Evolutionary conservation across 1,284 basidiomycete species (phyloP).

Genomic region (Sporisorium iseilematis-ciliati): DNA sequence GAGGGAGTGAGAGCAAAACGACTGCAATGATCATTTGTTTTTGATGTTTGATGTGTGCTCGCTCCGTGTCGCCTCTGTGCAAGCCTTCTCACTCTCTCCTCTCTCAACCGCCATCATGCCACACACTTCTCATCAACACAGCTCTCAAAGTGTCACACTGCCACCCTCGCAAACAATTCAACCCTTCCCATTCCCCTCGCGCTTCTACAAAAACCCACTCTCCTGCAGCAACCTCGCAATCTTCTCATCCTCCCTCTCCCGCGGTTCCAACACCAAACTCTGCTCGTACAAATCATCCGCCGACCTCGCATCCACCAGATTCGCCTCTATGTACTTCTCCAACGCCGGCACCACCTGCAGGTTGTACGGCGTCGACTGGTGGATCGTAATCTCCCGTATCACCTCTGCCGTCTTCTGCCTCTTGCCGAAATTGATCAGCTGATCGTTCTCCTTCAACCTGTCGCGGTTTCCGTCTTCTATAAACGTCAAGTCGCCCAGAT

Average conservation of each 20-base stretch:
- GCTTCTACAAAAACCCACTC: constrained; percentile 80
- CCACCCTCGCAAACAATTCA: background rate
- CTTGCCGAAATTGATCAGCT: constrained; percentile 94
- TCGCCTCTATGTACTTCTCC: constrained; percentile 81
- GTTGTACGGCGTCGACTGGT: constrained; percentile 87
- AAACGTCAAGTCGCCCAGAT: constrained; percentile 93
- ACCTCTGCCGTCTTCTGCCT: constrained; percentile 92
- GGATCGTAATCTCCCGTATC: constrained; percentile 94
- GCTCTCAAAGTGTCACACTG: too few relatives aligned
- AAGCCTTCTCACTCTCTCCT: too few relatives aligned
- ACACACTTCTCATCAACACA: too few relatives aligned
- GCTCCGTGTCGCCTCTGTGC: too few relatives aligned
- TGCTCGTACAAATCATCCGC: constrained; percentile 77
- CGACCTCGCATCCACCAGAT: constrained; percentile 72
- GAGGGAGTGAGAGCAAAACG: too few relatives aligned
- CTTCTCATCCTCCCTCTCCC: constrained; percentile 85
- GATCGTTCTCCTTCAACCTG: constrained; percentile 75
- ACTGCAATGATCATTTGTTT: too few relatives aligned
- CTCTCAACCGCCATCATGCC: too few relatives aligned
- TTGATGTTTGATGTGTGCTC: too few relatives aligned
- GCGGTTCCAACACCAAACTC: constrained; percentile 86
- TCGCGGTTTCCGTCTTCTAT: constrained; percentile 99
- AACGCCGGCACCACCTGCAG: constrained; percentile 79
- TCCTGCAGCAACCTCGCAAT: constrained; percentile 88
- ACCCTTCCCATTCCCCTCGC: background rate